phyloP scores from a whole-genome alignment of 2,329 filamentous ascomycete species.

The Venturia nashicola region DNA sequence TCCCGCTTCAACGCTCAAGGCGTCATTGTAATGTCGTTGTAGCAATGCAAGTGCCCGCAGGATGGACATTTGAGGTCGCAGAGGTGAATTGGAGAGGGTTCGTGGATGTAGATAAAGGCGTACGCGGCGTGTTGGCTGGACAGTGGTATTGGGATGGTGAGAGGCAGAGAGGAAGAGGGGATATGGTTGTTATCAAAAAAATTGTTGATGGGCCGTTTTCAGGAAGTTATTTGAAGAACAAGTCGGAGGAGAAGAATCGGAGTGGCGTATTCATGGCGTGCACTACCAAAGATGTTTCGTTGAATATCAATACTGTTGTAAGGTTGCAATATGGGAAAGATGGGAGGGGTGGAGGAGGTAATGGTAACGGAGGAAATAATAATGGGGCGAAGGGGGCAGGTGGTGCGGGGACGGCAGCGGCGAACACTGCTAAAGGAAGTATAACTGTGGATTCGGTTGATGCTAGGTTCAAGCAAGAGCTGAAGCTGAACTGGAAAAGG shows the following conservation, averaged over 20 bases:
- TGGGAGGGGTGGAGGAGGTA: background rate
- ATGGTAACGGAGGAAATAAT: background rate
- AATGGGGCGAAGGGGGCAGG: background rate
- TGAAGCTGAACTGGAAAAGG: background rate
- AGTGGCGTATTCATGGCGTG: background rate
- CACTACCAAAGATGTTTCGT: background rate
- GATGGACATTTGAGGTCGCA: slow-evolving; percentile 3
- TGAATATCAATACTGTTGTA: slow-evolving; percentile 1
- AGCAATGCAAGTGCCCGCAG: background rate
- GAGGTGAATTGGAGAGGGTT: slow-evolving; percentile 3
- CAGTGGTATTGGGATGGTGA: slow-evolving; percentile 1
- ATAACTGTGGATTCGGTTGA: slow-evolving; percentile 3
- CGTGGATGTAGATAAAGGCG: slow-evolving; percentile 1
- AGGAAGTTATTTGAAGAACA: background rate
- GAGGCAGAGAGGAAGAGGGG: background rate
- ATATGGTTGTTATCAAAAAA: background rate
- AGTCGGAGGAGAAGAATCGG: background rate
- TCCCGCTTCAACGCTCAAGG: background rate
- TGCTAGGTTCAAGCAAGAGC: slow-evolving; percentile 1
- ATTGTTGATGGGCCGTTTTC: background rate
- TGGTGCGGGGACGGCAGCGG: background rate
- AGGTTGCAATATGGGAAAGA: background rate
- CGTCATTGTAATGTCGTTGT: background rate
- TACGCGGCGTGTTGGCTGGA: background rate
- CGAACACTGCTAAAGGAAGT: background rate